These are phyloP conservation scores for Pseudovirgaria hyperparasitica DNA, from an alignment of 2,329 filamentous ascomycete species.

Conservation along the genomic window DNA sequence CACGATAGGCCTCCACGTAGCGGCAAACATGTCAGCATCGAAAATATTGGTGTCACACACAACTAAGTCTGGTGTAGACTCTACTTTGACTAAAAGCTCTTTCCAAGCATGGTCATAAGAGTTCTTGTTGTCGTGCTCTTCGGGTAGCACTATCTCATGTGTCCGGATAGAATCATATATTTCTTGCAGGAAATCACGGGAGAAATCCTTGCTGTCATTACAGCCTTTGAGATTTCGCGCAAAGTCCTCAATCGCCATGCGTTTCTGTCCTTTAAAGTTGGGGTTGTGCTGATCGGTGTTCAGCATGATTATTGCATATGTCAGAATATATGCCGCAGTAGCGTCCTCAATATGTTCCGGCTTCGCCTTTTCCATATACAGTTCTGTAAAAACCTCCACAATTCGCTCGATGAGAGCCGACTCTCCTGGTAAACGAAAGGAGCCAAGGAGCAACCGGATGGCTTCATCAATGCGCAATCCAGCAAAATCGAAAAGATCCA, in stretches of 20 bases:
- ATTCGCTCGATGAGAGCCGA: slow-evolving; percentile 88
- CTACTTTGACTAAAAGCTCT: slow-evolving; percentile 76
- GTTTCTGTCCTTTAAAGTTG: slow-evolving; percentile 63
- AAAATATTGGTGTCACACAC: slow-evolving; percentile 87
- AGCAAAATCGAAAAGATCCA: slow-evolving; percentile 77
- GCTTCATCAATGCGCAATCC: slow-evolving; percentile 85
- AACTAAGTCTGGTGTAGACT: slow-evolving; percentile 58
- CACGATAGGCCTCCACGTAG: slow-evolving; percentile 89
- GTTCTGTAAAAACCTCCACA: slow-evolving; percentile 73
- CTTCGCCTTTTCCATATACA: slow-evolving; percentile 59
- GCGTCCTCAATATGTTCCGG: slow-evolving; percentile 69
- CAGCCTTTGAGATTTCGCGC: slow-evolving; percentile 80
- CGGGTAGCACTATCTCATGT: slow-evolving; percentile 91
- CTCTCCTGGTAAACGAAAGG: slow-evolving; percentile 89
- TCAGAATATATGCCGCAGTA: slow-evolving; percentile 80
- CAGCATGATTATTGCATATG: slow-evolving; percentile 93
- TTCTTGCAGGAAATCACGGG: slow-evolving; percentile 65
- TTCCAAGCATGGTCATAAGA: slow-evolving; percentile 98
- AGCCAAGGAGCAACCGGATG: slow-evolving; percentile 70
- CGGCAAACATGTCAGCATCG: slow-evolving; percentile 94
- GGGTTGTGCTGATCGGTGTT: slow-evolving; percentile 97
- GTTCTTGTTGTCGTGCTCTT: slow-evolving; percentile 93
- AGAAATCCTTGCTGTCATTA: slow-evolving; percentile 76
- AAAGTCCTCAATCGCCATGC: slow-evolving; percentile 79
- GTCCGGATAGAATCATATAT: slow-evolving; percentile 87